phyloP scores from a whole-genome alignment of 1,139 yeast species.

The Lodderomyces beijingensis region DNA sequence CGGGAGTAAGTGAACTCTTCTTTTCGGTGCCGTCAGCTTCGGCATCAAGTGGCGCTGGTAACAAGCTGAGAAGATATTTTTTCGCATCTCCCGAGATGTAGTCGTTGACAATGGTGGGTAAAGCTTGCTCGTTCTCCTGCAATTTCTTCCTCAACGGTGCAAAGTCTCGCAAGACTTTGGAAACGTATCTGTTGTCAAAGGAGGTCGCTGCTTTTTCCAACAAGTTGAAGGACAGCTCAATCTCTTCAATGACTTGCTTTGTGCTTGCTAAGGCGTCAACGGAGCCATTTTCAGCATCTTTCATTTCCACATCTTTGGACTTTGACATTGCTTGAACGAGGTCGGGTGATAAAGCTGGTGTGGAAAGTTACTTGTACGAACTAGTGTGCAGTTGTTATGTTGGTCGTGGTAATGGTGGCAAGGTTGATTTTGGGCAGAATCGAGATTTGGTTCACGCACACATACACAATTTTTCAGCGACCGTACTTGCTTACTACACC shows the following conservation, averaged over 20 bases:
- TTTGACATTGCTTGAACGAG: slow-evolving; percentile 3
- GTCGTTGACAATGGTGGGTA: slow-evolving; percentile 50
- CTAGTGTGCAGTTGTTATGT: too few species aligned
- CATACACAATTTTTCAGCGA: too few species aligned
- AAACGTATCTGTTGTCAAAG: slow-evolving; percentile 81
- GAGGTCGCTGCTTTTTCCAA: slow-evolving; percentile 69
- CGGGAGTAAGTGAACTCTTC: slow-evolving; percentile 41
- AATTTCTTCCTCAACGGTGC: slow-evolving; percentile 69
- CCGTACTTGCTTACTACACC: too few species aligned
- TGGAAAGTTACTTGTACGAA: too few species aligned
- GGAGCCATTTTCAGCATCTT: slow-evolving; percentile 17
- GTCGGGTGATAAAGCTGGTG: too few species aligned
- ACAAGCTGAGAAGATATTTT: slow-evolving; percentile 38
- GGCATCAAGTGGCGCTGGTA: slow-evolving; percentile 15
- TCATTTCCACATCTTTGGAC: slow-evolving; percentile 26
- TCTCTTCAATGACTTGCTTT: slow-evolving; percentile 31
- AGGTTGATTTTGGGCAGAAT: too few species aligned
- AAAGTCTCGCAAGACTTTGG: slow-evolving; percentile 81
- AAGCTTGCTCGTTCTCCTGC: slow-evolving; percentile 40
- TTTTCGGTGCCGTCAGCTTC: slow-evolving; percentile 12
- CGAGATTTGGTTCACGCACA: too few species aligned
- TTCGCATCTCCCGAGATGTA: slow-evolving; percentile 28
- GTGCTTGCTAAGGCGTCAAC: slow-evolving; percentile 6
- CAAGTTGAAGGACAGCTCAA: slow-evolving; percentile 50
- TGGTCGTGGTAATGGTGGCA: too few species aligned